Conservation (phyloP, 1,139 yeast species). For the Candida tropicalis region DNA sequence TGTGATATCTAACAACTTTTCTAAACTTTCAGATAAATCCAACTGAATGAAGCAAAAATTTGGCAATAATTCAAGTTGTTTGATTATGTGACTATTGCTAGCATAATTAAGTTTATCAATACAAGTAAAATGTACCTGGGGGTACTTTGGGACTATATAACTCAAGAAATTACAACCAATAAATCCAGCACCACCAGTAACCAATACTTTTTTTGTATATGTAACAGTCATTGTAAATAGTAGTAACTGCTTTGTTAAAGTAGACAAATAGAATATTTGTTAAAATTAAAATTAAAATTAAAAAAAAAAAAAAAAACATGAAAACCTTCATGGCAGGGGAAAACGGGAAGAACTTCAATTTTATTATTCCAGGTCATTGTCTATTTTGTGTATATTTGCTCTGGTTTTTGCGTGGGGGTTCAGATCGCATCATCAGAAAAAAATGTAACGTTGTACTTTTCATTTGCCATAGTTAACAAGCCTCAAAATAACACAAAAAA, state of each 20-base stretch:
- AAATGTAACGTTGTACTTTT: constrained; percentile 22
- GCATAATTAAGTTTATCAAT: constrained; percentile 51
- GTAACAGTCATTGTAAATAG: constrained; percentile 10
- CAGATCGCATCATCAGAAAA: too few relatives aligned
- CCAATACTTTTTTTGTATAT: constrained; percentile 33
- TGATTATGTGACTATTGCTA: constrained; percentile 16
- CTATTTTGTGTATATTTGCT: background rate
- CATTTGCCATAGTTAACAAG: constrained; percentile 6
- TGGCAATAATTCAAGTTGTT: constrained; percentile 18
- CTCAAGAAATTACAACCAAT: constrained; percentile 55
- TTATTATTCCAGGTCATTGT: background rate
- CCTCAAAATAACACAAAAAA: background rate
- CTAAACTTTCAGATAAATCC: constrained; percentile 39
- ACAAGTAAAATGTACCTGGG: constrained; percentile 44
- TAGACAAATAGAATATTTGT: background rate
- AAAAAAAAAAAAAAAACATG: too few relatives aligned
- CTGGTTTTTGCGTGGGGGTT: background rate
- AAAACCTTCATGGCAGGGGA: too few relatives aligned
- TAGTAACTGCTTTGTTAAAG: background rate
- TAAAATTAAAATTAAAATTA: too few relatives aligned
- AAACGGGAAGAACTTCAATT: background rate
- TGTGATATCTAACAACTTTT: constrained; percentile 7
- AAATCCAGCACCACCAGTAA: constrained; percentile 65
- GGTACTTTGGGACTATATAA: constrained; percentile 39
- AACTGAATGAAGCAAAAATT: constrained; percentile 31